Conservation (phyloP, 2,329 filamentous ascomycete species). For the Ceratocystis variospora region DNA sequence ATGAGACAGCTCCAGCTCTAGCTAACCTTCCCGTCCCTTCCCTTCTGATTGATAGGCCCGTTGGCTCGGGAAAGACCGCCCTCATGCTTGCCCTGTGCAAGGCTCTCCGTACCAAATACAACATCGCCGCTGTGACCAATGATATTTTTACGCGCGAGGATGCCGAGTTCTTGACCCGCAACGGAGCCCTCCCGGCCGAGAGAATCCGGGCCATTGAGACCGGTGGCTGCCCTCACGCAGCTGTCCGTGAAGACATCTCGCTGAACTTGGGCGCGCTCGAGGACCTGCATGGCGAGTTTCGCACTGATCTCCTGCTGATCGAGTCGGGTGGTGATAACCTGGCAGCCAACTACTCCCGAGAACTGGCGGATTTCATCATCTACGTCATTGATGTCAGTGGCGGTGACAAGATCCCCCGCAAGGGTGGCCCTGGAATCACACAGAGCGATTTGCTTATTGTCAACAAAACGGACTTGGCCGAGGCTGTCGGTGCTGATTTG, state of each 20-base stretch:
- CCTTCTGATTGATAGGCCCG: constrained; percentile 46
- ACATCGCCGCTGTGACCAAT: constrained; percentile 91
- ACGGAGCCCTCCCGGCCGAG: constrained; percentile 65
- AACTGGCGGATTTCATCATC: constrained; percentile 93
- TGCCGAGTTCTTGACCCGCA: constrained; percentile 85
- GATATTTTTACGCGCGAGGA: constrained; percentile 98
- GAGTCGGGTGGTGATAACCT: constrained; percentile 94
- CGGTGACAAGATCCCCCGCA: constrained; percentile 90
- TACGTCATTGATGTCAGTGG: constrained; percentile 97
- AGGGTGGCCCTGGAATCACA: constrained; percentile 93
- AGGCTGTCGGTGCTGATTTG: constrained; percentile 79
- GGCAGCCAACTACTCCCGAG: constrained; percentile 88
- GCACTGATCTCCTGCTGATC: constrained; percentile 74
- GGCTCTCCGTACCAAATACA: constrained; percentile 65
- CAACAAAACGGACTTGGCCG: constrained; percentile 93
- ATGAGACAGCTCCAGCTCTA: no score
- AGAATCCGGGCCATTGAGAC: constrained; percentile 96
- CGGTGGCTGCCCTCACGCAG: constrained; percentile 90
- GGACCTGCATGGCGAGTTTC: constrained; percentile 68
- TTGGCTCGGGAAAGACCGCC: constrained; percentile 93
- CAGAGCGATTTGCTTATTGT: constrained; percentile 88
- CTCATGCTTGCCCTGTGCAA: constrained; percentile 89
- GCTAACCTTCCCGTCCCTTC: no score
- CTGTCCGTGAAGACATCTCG: constrained; percentile 91
- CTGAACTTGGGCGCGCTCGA: constrained; percentile 88